phyloP scores from a whole-genome alignment of 139 green algal genomes.

The Yamagishiella unicocca region DNA sequence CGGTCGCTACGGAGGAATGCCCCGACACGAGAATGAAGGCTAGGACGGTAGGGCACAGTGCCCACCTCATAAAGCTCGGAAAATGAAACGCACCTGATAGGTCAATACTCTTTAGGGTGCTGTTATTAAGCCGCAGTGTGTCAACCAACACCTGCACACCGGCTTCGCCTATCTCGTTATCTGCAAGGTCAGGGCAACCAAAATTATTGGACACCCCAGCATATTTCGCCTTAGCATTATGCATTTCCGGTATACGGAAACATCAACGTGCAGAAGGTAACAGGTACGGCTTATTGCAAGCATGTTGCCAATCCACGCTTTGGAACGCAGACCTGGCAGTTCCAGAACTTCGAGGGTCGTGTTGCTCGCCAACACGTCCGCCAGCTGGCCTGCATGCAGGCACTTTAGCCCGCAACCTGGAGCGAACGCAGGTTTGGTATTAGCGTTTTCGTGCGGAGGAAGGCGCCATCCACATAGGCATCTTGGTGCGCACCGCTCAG shows the following conservation, averaged over 20 bases:
- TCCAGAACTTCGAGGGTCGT: neutral
- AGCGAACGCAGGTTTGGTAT: too few relatives aligned
- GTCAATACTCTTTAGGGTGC: conserved; percentile 19
- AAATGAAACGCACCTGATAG: conserved; percentile 9
- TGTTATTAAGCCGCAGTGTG: neutral
- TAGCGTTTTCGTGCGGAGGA: too few relatives aligned
- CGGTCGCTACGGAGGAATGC: too few relatives aligned
- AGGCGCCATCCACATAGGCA: neutral
- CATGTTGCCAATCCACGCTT: too few relatives aligned
- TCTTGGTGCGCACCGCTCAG: neutral
- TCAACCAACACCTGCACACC: conserved; percentile 2
- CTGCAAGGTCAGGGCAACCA: neutral
- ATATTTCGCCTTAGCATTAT: too few relatives aligned
- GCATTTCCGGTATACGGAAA: too few relatives aligned
- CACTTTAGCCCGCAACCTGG: conserved; percentile 7
- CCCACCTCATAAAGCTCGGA: too few relatives aligned
- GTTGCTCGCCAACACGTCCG: neutral
- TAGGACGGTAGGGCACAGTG: too few relatives aligned
- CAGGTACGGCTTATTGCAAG: neutral
- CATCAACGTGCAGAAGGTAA: too few relatives aligned
- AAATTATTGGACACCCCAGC: neutral
- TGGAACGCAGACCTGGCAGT: conserved; percentile 20
- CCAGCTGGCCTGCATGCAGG: neutral
- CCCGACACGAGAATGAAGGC: too few relatives aligned
- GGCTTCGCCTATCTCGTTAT: neutral